Evolutionary conservation across 257 asterid species (phyloP).

Genomic region (Ilex asprella): DNA sequence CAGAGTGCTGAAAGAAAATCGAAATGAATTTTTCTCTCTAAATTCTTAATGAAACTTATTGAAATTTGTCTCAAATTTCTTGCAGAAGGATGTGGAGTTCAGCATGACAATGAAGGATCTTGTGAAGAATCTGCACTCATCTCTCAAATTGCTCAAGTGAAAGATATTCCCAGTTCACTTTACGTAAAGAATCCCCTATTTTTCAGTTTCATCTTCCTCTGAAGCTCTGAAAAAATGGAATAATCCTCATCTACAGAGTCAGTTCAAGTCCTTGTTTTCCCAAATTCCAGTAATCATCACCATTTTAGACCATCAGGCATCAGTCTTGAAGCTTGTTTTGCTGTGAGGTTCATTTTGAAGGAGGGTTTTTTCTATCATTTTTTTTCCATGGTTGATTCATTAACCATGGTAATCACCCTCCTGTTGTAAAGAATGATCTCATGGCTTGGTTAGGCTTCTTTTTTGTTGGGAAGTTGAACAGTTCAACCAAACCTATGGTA

Average conservation of each 20-base stretch:
- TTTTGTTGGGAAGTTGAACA: not conserved
- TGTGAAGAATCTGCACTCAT: conserved; percentile 24
- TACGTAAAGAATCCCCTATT: no score
- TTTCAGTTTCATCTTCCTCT: not conserved
- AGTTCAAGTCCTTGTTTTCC: not conserved
- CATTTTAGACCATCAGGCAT: conserved; percentile 7
- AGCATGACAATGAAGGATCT: conserved; percentile 28
- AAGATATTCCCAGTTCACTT: not conserved
- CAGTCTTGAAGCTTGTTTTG: conserved; percentile 15
- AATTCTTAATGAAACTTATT: no score
- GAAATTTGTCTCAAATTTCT: not conserved
- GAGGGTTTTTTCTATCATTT: conserved; percentile 13
- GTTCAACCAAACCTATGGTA: no score
- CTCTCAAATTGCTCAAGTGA: conserved; percentile 23
- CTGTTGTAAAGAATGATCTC: conserved; percentile 21
- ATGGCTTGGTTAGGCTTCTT: conserved; percentile 19
- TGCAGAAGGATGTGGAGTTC: conserved; percentile 30
- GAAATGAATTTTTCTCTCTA: no score
- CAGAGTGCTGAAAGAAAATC: no score
- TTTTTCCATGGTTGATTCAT: conserved; percentile 25
- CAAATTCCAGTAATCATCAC: not conserved
- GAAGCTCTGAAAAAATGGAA: not conserved
- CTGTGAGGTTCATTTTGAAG: conserved; percentile 30
- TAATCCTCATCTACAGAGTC: not conserved
- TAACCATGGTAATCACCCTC: conserved; percentile 25